Evolutionary conservation across 1,284 basidiomycete genomes (phyloP).

Genomic region (Neonothopanus nambi): DNA sequence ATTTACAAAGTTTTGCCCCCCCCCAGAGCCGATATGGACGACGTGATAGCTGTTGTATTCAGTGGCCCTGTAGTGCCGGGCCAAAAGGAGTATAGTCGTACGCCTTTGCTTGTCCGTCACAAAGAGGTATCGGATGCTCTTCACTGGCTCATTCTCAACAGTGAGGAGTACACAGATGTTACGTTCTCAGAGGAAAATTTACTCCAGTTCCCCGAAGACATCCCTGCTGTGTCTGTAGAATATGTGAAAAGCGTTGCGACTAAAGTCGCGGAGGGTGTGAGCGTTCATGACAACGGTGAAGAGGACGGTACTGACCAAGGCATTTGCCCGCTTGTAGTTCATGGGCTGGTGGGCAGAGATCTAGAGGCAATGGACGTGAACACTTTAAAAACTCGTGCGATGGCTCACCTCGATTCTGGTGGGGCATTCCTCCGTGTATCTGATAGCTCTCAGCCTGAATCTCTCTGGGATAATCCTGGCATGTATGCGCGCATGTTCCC

Average conservation of each 20-base stretch:
- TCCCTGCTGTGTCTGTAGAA: not conserved
- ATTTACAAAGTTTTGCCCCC: constrained; percentile 20
- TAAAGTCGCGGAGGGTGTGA: not conserved
- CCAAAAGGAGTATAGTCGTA: constrained; percentile 22
- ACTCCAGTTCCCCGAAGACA: not conserved
- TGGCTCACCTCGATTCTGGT: constrained; percentile 22
- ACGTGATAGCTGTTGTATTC: not conserved
- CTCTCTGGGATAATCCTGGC: constrained; percentile 30
- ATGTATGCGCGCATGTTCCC: constrained; percentile 36
- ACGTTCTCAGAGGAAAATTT: constrained; percentile 16
- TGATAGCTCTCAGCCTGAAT: constrained; percentile 27
- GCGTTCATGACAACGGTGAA: not conserved
- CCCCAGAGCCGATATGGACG: not conserved
- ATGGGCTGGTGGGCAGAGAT: constrained; percentile 20
- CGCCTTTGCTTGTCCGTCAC: constrained; percentile 27
- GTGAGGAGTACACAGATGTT: constrained; percentile 28
- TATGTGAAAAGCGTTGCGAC: not conserved
- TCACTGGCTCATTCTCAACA: constrained; percentile 32
- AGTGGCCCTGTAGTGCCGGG: constrained; percentile 2
- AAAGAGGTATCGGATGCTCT: constrained; percentile 24
- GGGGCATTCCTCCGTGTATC: constrained; percentile 17
- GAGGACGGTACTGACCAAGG: constrained; percentile 20
- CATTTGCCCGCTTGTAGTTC: constrained; percentile 20
- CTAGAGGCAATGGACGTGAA: constrained; percentile 1
- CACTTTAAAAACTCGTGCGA: constrained; percentile 16